Conservation (phyloP, 306 rosid genomes). For the Morella rubra region DNA sequence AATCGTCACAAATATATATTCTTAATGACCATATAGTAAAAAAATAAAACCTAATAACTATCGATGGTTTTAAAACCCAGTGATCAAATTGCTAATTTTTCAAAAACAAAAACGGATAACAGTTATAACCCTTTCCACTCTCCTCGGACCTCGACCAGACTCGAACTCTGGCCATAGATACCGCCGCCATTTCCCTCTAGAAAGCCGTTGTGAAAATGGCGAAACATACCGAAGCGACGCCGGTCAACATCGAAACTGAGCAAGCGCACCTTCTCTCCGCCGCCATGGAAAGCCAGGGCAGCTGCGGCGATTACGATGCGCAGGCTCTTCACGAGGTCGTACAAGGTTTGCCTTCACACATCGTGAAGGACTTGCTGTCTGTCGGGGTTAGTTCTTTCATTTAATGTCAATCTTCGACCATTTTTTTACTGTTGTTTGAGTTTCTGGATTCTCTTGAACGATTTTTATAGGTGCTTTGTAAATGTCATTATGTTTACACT, state of each 20-base stretch:
- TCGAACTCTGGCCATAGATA: not conserved
- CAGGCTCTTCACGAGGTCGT: slow-evolving; percentile 30
- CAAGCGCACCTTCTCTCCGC: slow-evolving; percentile 1
- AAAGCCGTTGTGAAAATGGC: slow-evolving; percentile 11
- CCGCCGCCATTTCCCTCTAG: not conserved
- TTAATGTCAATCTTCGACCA: not conserved
- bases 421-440: not conserved
- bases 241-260: not conserved
- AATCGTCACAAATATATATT: no score
- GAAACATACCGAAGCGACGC: slow-evolving; percentile 1
- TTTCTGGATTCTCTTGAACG: not conserved
- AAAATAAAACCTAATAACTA: no score
- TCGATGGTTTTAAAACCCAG: no score
- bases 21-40: no score
- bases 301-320: slow-evolving; percentile 3
- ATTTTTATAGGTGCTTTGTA: not conserved
- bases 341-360: slow-evolving; percentile 48
- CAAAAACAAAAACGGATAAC: not conserved
- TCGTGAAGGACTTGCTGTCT: slow-evolving; percentile 47
- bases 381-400: slow-evolving; percentile 41
- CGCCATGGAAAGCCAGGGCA: slow-evolving; percentile 8
- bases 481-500: not conserved
- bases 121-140: not conserved
- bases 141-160: not conserved
- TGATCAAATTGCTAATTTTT: no score